Base-by-base conservation (phyloP, 805 yeast species). In the Wickerhamomyces kurtzmanii region DNA sequence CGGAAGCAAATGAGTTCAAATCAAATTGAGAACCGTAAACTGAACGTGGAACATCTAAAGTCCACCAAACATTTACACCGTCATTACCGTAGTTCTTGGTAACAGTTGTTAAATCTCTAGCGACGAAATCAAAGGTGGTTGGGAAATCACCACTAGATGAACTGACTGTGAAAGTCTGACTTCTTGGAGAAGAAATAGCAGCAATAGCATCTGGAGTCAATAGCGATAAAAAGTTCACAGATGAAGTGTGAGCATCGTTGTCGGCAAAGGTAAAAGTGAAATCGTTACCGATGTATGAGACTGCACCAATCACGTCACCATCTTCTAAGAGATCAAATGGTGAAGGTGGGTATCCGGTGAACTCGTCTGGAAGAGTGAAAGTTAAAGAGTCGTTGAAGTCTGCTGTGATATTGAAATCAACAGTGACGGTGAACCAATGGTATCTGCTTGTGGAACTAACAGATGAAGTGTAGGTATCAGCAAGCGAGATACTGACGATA, bases 21-120 rank as follows among this genome's bases (percentile, higher is more conserved):
- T 23, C 26, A 6, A 23, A 23, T 8, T 19, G 17, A 8, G 20
- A 19, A n/a, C 17, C 20, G 15, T 23, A 23, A 3, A 23, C 6
- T 16, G 18, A 9, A n/a, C 20, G 20, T 23, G 26, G 26, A 12
- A 23, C 10, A 23, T 23, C 26, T 16, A 23, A 11, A 5, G 26
- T 23, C 26, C 26, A 23, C 26, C 26, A 23, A 17, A 23, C 26
- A 12, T 17, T 16, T n/a, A 12, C 26, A 23, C 26, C 26, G 17
- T 23, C 20, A 17, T 23, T 23, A 23, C 26, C 26, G 12, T 19
- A 19, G 15, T 23, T 23, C 9, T 23, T 23, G 17, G 20, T 15
- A 17, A 23, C 15, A n/a, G 15, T 17, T 4, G 26, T n/a, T 8
- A 23, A 17, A n/a, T 23, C 26, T 23, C 26, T 23, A 14, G 26